A percentile compares a stretch with the other conserved stretches of the same genome.
These are phyloP conservation scores for Rhodocollybia butyracea DNA, from an alignment of 768 basidiomycete species.

Conservation along the genomic window DNA sequence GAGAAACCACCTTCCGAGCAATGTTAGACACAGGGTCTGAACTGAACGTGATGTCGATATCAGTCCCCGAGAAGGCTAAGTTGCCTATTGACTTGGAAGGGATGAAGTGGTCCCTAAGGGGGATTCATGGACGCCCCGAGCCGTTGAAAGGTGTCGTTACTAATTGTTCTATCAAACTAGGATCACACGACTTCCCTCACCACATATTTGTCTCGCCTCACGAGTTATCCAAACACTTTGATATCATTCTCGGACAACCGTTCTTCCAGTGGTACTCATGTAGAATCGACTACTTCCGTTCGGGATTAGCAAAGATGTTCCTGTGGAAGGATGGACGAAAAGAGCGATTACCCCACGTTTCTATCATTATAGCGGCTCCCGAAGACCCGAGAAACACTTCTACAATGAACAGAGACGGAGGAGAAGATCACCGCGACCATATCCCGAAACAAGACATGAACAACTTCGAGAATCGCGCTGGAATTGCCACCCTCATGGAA, in stretches of 20 bases:
- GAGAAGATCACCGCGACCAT: no score
- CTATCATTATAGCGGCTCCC: not conserved
- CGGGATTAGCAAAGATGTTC: not conserved
- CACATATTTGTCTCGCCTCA: constrained; percentile 20
- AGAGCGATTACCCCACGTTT: not conserved
- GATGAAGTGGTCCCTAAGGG: constrained; percentile 20
- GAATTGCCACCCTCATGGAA: no score
- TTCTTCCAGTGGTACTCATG: constrained; percentile 13
- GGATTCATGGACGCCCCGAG: constrained; percentile 16
- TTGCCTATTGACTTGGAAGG: constrained; percentile 55
- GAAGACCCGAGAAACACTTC: no score
- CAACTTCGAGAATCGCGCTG: no score
- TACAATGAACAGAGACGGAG: no score
- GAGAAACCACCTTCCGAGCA: not conserved
- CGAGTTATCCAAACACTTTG: constrained; percentile 8
- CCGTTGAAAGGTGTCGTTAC: constrained; percentile 13
- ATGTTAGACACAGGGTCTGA: constrained; percentile 8
- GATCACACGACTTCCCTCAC: constrained; percentile 19
- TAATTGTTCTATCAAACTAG: constrained; percentile 15
- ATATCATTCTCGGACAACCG: constrained; percentile 17
- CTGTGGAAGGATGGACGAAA: not conserved
- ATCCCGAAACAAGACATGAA: no score
- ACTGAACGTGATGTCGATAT: not conserved
- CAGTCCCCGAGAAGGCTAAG: not conserved
- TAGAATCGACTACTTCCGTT: constrained; percentile 5